These are phyloP conservation scores for Rhipidocladum racemiflorum DNA, from an alignment of 176 grass and related monocot species.

Conservation along the genomic window DNA sequence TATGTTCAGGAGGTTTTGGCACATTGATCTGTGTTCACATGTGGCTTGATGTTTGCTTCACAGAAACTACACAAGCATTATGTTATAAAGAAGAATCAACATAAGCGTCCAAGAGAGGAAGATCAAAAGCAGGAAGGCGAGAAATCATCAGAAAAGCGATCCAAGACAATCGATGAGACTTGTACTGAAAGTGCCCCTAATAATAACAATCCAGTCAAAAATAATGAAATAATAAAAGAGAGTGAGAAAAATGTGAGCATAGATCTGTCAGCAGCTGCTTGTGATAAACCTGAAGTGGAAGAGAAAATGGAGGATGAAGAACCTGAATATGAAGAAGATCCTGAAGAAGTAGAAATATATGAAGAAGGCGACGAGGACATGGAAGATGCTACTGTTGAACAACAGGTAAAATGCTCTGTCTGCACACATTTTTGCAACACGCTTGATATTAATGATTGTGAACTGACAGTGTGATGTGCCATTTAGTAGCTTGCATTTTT, in stretches of 20 bases:
- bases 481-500: background rate
- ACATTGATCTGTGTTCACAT: background rate
- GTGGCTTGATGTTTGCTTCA: background rate
- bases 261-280: conserved; percentile 26
- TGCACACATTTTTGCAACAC: background rate
- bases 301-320: conserved; percentile 41
- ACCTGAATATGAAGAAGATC: conserved; percentile 49
- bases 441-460: background rate
- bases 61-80: conserved; percentile 54
- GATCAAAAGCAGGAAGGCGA: conserved; percentile 39
- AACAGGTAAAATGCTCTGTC: conserved; percentile 25
- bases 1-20: background rate
- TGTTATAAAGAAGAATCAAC: conserved; percentile 49
- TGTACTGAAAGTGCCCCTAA: conserved; percentile 17
- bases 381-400: conserved; percentile 33
- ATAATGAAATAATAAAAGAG: conserved; percentile 13
- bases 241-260: conserved; percentile 20
- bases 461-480: background rate
- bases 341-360: conserved; percentile 48
- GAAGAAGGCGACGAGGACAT: conserved; percentile 48
- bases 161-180: conserved; percentile 32
- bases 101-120: conserved; percentile 62
- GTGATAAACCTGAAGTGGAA: conserved; percentile 38
- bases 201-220: conserved; percentile 10
- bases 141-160: conserved; percentile 40